Evolutionary conservation across 768 basidiomycete species (phyloP).

Genomic region (Leccinum ochraceum): DNA sequence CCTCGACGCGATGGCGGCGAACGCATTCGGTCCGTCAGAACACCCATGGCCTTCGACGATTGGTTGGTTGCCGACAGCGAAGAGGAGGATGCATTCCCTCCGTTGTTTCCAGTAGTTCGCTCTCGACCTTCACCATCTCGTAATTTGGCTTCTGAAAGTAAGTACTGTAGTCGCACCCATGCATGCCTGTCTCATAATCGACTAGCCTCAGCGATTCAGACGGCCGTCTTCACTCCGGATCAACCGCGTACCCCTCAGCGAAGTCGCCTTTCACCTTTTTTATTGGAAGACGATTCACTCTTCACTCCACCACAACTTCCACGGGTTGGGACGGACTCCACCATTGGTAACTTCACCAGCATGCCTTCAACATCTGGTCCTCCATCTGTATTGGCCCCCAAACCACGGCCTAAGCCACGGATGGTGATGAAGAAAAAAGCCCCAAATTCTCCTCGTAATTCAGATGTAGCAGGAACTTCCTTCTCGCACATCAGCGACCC

Average conservation of each 20-base stretch:
- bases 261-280: constrained; percentile 5
- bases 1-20: background rate
- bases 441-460: background rate
- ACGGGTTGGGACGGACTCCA: background rate
- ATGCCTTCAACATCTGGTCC: constrained; percentile 7
- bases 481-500: constrained; percentile 27
- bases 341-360: constrained; percentile 20
- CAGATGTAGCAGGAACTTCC: constrained; percentile 7
- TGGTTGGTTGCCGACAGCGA: constrained; percentile 56
- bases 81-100: constrained; percentile 29
- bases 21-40: constrained; percentile 1
- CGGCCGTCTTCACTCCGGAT: constrained; percentile 18
- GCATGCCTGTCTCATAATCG: background rate
- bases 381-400: constrained; percentile 4
- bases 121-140: background rate
- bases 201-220: constrained; percentile 22
- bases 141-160: constrained; percentile 10
- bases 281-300: constrained; percentile 19
- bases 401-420: constrained; percentile 36
- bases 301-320: constrained; percentile 31
- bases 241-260: constrained; percentile 17
- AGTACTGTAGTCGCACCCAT: background rate
- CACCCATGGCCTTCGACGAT: constrained; percentile 28
- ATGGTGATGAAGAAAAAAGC: constrained; percentile 25
- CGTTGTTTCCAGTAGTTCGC: background rate